Evolutionary conservation across 2,329 filamentous ascomycete species (phyloP).

Genomic region (Coniochaeta sp.): DNA sequence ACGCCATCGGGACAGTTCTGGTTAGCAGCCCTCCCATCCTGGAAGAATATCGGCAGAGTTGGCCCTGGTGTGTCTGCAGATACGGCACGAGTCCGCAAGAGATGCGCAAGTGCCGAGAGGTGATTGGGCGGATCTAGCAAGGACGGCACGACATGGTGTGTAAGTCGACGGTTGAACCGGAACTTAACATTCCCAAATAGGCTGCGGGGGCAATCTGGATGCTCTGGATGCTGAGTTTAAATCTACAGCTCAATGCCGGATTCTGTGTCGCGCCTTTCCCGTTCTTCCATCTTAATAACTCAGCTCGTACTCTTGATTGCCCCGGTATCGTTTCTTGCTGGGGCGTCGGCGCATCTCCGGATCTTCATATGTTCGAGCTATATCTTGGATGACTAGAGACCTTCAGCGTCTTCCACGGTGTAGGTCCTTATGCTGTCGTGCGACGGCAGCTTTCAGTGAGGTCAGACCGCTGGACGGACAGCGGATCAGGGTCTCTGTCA

Average conservation of each 20-base stretch:
- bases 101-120: neutral
- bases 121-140: slow-evolving; percentile 5
- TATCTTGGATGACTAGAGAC: neutral
- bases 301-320: neutral
- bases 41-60: slow-evolving; percentile 1
- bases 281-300: neutral
- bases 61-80: slow-evolving; percentile 3
- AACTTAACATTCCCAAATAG: neutral
- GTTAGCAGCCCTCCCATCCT: neutral
- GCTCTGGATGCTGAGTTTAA: slow-evolving; percentile 3
- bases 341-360: neutral
- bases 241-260: slow-evolving; percentile 12
- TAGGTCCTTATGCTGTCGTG: neutral
- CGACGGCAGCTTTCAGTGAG: neutral
- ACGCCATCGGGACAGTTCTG: neutral
- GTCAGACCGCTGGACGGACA: neutral
- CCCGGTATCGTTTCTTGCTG: neutral
- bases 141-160: slow-evolving; percentile 5
- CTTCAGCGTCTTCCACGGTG: neutral
- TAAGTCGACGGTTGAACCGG: slow-evolving; percentile 6
- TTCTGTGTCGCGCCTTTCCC: neutral
- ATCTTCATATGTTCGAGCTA: neutral
- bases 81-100: slow-evolving; percentile 5
- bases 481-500: neutral
- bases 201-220: slow-evolving; percentile 6